Base-by-base conservation (phyloP, 169 alveolate species). In the Plasmodium reichenowi region DNA sequence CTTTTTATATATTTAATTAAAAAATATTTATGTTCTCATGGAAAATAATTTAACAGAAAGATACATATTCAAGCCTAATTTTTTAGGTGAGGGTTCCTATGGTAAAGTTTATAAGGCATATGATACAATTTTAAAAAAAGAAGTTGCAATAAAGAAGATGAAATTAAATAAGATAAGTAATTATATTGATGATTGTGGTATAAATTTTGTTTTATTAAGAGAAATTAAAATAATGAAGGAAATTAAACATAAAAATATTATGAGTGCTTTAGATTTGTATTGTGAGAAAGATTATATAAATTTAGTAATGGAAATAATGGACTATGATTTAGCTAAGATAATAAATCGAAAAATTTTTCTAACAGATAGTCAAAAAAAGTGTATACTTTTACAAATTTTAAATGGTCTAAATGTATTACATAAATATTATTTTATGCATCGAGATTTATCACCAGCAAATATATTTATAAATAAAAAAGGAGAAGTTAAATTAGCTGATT, bases 21-120 rank as follows among this genome's bases (percentile, higher is more conserved):
- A 38, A 38, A 38, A 38, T 38, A 38, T 38, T 38, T 38, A 38
- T 43, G 0, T 13, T 17, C 15, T 50, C 13, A 89, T 60, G 86
- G 88, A 93, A 9, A 88, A 62, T 2, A 88, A 70, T 43, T 71
- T 90, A 22, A 66, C 70, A 7, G 91, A 88, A 50, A 78, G 96
- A 48, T 95, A 93, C 67, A 89, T 93, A 38, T 96, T 93, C 56
- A 75, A 94, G 26, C 94, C 95, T 15, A 94, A 94, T 50, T 97
- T 94, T 83, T 95, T 98, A 22, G 99, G 99, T 10, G 99, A 98
- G 88, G 99, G 99, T 50, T 97, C 99, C 24, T 98, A 98, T 89
- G 99, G 99, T 48, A 98, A 97, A 43, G 99, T 98, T 26, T 96
- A 96, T 72, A 96, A 96, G 87, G 98, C 98, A 15, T 95, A 92